phyloP scores from a whole-genome alignment of 768 basidiomycete species.

The Lactarius tabidus region DNA sequence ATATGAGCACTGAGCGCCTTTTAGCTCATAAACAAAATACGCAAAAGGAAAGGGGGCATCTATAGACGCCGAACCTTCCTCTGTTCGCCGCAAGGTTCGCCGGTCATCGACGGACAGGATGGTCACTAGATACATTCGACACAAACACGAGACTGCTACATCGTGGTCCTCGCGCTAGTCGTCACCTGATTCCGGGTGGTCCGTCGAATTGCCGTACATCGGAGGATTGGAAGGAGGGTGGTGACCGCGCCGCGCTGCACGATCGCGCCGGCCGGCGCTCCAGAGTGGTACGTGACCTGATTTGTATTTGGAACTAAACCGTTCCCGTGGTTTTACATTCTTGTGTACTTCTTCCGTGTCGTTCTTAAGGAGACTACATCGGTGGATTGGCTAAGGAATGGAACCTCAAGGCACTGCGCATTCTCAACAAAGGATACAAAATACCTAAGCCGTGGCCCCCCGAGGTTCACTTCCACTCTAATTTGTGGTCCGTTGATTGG shows the following conservation, averaged over 20 bases:
- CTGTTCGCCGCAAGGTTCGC: no score
- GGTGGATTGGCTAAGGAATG: conserved; percentile 11
- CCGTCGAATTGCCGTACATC: conserved; percentile 11
- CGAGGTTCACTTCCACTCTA: conserved; percentile 2
- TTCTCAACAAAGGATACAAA: background rate
- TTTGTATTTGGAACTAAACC: background rate
- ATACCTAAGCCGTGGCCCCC: conserved; percentile 10
- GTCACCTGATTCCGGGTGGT: background rate
- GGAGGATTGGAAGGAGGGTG: background rate
- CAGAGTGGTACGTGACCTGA: background rate
- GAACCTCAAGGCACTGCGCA: conserved; percentile 2
- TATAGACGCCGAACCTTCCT: no score
- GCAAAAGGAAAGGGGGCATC: conserved; percentile 1
- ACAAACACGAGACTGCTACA: conserved; percentile 14
- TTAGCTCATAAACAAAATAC: conserved; percentile 1
- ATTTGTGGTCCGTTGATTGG: background rate
- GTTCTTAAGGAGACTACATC: conserved; percentile 3
- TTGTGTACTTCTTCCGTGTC: conserved; percentile 12
- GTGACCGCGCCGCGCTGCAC: background rate
- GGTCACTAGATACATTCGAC: conserved; percentile 13
- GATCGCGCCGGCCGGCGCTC: conserved; percentile 14
- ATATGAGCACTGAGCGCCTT: conserved; percentile 3
- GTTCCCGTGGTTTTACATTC: conserved; percentile 17
- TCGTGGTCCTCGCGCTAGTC: background rate
- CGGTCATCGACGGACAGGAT: conserved; percentile 12